These are phyloP conservation scores for Fraxinus anomala DNA, from an alignment of 257 asterid genomes.

Conservation along the genomic window DNA sequence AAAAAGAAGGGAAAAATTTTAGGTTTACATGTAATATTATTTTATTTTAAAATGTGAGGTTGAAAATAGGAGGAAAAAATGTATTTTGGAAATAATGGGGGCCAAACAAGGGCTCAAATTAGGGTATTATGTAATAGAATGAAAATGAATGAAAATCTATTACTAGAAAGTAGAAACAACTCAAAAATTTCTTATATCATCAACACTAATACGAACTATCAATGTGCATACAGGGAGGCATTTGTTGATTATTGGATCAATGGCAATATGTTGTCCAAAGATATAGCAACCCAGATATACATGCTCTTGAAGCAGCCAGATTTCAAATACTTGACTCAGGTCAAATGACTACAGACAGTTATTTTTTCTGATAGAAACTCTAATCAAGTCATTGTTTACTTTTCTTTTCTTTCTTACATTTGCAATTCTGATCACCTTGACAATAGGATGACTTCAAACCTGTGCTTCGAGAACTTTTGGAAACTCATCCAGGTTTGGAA, in stretches of 20 bases:
- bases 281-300: constrained; percentile 74
- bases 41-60: too few species aligned
- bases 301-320: constrained; percentile 88
- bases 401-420: constrained; percentile 25
- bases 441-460: constrained; percentile 91
- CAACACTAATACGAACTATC: background rate
- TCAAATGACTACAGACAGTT: constrained; percentile 19
- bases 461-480: constrained; percentile 90
- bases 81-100: too few species aligned
- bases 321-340: constrained; percentile 74
- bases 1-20: too few species aligned
- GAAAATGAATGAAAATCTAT: too few species aligned
- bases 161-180: background rate
- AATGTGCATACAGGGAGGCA: constrained; percentile 69
- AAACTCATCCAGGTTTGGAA: constrained; percentile 98
- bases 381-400: constrained; percentile 19
- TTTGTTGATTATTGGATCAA: constrained; percentile 89
- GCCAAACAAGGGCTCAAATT: background rate
- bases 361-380: constrained; percentile 1
- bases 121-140: background rate
- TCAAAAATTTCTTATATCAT: background rate
- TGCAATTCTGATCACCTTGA: constrained; percentile 22
- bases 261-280: constrained; percentile 86
- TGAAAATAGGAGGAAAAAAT: too few species aligned
- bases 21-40: too few species aligned